phyloP scores from a whole-genome alignment of 306 rosid species.

The Cucumis melo region DNA sequence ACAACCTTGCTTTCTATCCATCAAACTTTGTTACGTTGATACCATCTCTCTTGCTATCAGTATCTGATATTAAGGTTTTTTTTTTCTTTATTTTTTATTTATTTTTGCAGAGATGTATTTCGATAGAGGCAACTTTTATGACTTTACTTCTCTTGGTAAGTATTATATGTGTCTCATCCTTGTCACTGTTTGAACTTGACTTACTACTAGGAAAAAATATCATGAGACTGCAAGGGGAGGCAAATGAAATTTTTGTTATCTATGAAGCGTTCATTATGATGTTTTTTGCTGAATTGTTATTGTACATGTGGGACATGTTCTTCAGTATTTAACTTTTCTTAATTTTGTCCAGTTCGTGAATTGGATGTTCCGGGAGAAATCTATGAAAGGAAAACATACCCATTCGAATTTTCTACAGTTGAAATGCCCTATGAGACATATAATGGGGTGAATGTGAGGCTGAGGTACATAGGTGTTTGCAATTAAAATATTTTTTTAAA shows the following conservation, averaged over 20 bases:
- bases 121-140: constrained; percentile 91
- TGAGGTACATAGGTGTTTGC: constrained; percentile 38
- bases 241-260: background rate
- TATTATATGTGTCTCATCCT: constrained; percentile 11
- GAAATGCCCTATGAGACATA: constrained; percentile 98
- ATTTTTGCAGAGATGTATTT: constrained; percentile 81
- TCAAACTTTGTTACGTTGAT: background rate
- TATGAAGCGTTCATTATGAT: background rate
- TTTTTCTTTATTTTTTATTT: background rate
- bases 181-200: background rate
- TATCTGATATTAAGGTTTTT: background rate
- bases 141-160: constrained; percentile 96
- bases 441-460: constrained; percentile 94
- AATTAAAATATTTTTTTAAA: constrained; percentile 9
- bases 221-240: background rate
- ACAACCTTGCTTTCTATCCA: background rate
- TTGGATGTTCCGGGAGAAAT: constrained; percentile 97
- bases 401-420: constrained; percentile 92
- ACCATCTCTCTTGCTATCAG: background rate
- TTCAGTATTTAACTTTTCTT: background rate
- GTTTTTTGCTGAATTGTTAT: background rate
- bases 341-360: constrained; percentile 64
- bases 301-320: background rate
- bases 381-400: constrained; percentile 82
- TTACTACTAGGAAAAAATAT: background rate